phyloP scores from a whole-genome alignment of 768 basidiomycete species.

The Termitomyces sp. region DNA sequence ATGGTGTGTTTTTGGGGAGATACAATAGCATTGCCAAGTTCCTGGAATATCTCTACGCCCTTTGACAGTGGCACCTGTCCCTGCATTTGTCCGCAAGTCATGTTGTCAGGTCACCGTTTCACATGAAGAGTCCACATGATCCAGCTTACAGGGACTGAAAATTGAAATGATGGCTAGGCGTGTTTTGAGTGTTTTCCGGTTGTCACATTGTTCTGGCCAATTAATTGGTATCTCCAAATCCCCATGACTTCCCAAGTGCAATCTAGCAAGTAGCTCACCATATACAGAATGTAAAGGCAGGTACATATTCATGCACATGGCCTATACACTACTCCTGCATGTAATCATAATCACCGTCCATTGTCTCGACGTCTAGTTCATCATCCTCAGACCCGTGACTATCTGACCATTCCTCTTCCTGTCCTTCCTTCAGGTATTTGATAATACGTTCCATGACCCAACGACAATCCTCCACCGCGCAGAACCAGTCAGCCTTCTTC shows the following conservation, averaged over 20 bases:
- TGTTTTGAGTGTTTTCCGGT: not conserved
- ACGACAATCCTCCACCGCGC: slow-evolving; percentile 1
- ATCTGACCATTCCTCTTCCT: not conserved
- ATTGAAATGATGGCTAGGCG: not conserved
- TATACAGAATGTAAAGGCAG: not conserved
- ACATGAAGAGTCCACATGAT: not conserved
- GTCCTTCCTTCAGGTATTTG: not conserved
- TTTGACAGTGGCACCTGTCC: not conserved
- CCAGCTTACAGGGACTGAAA: not conserved
- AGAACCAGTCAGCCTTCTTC: not conserved
- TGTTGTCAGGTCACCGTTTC: not conserved
- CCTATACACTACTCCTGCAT: no score
- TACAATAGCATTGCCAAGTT: not conserved
- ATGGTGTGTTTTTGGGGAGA: not conserved
- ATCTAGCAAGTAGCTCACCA: no score
- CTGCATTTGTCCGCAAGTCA: not conserved
- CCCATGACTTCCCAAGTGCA: not conserved
- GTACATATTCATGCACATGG: not conserved
- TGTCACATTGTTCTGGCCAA: not conserved
- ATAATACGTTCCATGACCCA: slow-evolving; percentile 1
- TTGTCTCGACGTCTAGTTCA: not conserved
- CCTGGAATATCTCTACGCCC: not conserved
- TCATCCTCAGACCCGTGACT: not conserved
- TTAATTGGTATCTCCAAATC: not conserved
- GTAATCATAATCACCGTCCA: not conserved